These are phyloP conservation scores for Magnolia changhungtana DNA, from an alignment of 164 flowering plant genomes.

Conservation along the genomic window DNA sequence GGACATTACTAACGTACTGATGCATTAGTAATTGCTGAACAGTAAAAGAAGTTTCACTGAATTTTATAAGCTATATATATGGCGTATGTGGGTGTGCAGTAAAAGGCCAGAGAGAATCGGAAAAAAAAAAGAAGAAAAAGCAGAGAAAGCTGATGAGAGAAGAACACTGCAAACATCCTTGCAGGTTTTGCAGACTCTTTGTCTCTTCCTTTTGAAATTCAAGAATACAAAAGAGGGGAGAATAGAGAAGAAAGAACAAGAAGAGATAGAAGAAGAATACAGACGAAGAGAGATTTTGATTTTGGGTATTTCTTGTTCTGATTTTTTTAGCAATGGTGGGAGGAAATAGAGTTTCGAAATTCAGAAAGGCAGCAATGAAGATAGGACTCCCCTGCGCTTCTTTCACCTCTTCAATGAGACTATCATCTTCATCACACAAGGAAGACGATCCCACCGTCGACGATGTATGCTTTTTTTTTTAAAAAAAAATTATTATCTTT, in stretches of 20 bases:
- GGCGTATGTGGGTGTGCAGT: too few species aligned
- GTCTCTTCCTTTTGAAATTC: neutral
- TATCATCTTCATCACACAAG: neutral
- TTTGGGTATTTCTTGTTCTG: neutral
- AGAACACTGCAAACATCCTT: constrained; percentile 12
- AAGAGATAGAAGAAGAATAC: neutral
- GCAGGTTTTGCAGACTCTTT: neutral
- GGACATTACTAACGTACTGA: too few species aligned
- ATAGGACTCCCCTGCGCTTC: constrained; percentile 28
- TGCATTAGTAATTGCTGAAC: too few species aligned
- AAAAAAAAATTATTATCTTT: neutral
- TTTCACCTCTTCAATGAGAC: constrained; percentile 9
- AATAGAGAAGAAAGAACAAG: neutral
- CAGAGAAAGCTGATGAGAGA: constrained; percentile 6
- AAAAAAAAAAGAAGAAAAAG: constrained; percentile 10
- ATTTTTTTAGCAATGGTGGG: constrained; percentile 8
- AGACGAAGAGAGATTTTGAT: neutral
- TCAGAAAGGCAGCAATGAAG: constrained; percentile 24
- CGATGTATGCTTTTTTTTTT: constrained; percentile 13
- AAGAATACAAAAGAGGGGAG: neutral
- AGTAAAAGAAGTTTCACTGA: neutral
- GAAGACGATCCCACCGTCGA: constrained; percentile 12
- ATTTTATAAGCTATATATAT: neutral
- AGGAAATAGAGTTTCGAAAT: constrained; percentile 18
- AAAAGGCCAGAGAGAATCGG: neutral